Percentiles rank a stretch among this genome's conserved stretches.
Evolutionary conservation across 78 protist genomes (phyloP).

Genomic region (Pigoraptor vietnamica): DNA sequence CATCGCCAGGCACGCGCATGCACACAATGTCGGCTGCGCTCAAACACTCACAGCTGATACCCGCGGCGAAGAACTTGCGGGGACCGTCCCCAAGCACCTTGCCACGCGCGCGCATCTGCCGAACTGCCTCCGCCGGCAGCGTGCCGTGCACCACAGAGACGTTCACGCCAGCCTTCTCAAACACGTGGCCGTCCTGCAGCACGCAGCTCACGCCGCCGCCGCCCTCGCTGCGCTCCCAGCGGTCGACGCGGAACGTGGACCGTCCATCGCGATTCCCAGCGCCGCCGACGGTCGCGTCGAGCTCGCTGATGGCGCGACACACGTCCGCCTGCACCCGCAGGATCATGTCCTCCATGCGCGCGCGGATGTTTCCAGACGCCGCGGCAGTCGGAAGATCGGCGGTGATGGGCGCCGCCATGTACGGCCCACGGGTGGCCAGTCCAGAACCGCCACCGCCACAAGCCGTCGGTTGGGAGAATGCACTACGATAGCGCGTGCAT

Average conservation of each 20-base stretch:
- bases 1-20: not conserved
- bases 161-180: slow-evolving; percentile 36
- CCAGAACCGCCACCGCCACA: not conserved
- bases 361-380: not conserved
- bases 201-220: slow-evolving; percentile 30
- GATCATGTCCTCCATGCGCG: slow-evolving; percentile 26
- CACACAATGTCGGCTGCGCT: not conserved
- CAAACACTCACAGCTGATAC: not conserved
- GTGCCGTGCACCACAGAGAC: slow-evolving; percentile 23
- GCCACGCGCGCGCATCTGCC: slow-evolving; percentile 18
- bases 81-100: not conserved
- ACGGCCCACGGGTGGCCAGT: not conserved
- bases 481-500: too few species aligned
- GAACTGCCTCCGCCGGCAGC: slow-evolving; percentile 20
- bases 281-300: not conserved
- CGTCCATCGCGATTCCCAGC: not conserved
- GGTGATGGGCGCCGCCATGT: not conserved
- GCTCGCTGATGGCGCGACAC: not conserved
- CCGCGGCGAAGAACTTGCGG: not conserved
- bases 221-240: slow-evolving; percentile 19
- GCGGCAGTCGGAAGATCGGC: not conserved
- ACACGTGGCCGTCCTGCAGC: slow-evolving; percentile 26
- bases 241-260: slow-evolving; percentile 9
- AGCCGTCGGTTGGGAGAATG: too few species aligned
- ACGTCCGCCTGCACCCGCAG: not conserved